A percentile compares a stretch with the other conserved stretches of the same genome.
These are phyloP conservation scores for Acacia melanoxylon DNA, from an alignment of 306 rosid genomes.

Conservation along the genomic window DNA sequence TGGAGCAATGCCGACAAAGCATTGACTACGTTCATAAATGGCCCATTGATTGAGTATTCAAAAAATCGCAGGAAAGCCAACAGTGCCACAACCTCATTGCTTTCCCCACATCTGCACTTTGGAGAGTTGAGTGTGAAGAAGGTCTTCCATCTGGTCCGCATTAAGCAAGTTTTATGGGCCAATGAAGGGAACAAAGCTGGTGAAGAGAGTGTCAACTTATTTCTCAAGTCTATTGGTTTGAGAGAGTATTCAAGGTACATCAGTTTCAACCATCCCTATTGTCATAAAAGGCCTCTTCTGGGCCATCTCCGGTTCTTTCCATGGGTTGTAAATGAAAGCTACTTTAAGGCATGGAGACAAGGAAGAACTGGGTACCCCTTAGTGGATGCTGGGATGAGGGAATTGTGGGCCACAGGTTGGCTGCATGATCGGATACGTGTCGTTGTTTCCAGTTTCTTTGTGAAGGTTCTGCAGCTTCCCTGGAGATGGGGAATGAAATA, in stretches of 20 bases:
- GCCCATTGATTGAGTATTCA: constrained; percentile 81
- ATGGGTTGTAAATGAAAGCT: constrained; percentile 71
- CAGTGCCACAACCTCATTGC: constrained; percentile 88
- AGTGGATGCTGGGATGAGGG: constrained; percentile 99
- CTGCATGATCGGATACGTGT: constrained; percentile 91
- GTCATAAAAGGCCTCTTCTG: constrained; percentile 88
- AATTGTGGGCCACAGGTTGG: constrained; percentile 99
- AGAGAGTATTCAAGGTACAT: constrained; percentile 93
- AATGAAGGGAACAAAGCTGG: constrained; percentile 87
- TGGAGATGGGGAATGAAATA: constrained; percentile 99
- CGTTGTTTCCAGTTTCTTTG: constrained; percentile 92
- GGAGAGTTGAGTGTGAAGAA: constrained; percentile 97
- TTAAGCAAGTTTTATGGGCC: constrained; percentile 93
- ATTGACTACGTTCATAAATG: constrained; percentile 78
- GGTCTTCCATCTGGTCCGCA: constrained; percentile 88
- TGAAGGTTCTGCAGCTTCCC: constrained; percentile 95
- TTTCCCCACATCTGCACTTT: constrained; percentile 94
- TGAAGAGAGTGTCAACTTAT: constrained; percentile 86
- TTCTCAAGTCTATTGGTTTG: constrained; percentile 85
- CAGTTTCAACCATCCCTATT: constrained; percentile 84
- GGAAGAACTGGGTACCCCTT: constrained; percentile 96
- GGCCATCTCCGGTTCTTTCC: constrained; percentile 85
- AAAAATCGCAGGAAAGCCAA: constrained; percentile 91
- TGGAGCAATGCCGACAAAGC: constrained; percentile 98
- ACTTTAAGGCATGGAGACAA: constrained; percentile 96